These are phyloP conservation scores for Solanum rostratum DNA, from an alignment of 257 asterid species.

Conservation along the genomic window DNA sequence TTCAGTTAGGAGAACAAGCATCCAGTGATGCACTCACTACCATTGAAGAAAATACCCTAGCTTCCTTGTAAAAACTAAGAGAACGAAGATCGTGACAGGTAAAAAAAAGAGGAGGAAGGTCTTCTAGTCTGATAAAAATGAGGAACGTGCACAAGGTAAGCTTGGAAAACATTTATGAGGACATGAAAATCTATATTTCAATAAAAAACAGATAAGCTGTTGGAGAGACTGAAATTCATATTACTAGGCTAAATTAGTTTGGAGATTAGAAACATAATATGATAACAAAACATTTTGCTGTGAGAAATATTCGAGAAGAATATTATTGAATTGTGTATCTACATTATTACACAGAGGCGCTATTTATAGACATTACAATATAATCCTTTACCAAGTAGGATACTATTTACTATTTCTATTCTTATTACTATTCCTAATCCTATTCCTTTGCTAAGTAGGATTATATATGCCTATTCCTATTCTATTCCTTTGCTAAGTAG, in stretches of 20 bases:
- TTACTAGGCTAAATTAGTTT: background rate
- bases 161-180: background rate
- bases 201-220: background rate
- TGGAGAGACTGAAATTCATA: background rate
- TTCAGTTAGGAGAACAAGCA: slow-evolving; percentile 4
- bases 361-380: too few species aligned
- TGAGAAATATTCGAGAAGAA: too few species aligned
- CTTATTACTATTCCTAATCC: too few species aligned
- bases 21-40: background rate
- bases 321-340: too few species aligned
- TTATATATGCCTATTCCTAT: too few species aligned
- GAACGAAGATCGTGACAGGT: background rate
- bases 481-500: too few species aligned
- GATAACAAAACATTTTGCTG: background rate
- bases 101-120: background rate
- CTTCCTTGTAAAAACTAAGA: background rate
- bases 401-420: too few species aligned
- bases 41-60: background rate
- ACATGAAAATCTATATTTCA: background rate
- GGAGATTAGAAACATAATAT: background rate
- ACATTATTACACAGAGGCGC: too few species aligned
- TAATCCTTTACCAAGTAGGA: too few species aligned
- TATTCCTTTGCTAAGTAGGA: too few species aligned
- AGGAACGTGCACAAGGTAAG: background rate
- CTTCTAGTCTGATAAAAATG: background rate